phyloP scores from a whole-genome alignment of 305 asterid genomes.

The Fraxinus angustifolia region DNA sequence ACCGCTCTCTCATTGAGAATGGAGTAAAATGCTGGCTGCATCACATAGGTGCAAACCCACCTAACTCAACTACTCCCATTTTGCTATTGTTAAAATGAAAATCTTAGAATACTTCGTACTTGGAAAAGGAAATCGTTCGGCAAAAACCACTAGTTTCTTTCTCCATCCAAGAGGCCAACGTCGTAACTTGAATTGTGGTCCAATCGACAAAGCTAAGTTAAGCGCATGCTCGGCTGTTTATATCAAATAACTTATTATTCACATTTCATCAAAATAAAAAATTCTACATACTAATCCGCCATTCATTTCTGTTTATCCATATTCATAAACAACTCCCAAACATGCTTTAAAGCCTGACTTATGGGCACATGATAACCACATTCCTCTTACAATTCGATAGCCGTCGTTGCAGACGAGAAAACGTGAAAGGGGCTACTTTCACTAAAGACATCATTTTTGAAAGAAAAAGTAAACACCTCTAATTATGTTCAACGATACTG shows the following conservation, averaged over 20 bases:
- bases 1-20: background rate
- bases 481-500: background rate
- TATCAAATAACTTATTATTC: background rate
- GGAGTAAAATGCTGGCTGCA: slow-evolving; percentile 18
- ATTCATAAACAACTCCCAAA: background rate
- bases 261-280: background rate
- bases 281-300: background rate
- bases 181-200: background rate
- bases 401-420: background rate
- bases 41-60: slow-evolving; percentile 33
- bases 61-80: slow-evolving; percentile 29
- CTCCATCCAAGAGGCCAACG: background rate
- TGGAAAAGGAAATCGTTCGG: slow-evolving; percentile 16
- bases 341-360: background rate
- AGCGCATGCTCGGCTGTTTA: background rate
- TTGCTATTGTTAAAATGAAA: slow-evolving; percentile 11
- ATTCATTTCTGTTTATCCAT: background rate
- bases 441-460: background rate
- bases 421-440: background rate
- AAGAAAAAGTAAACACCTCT: background rate
- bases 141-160: slow-evolving; percentile 4
- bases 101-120: background rate
- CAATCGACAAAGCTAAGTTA: background rate
- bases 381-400: background rate
- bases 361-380: background rate